Base-by-base conservation (phyloP, 2,329 filamentous ascomycete species). In the Talaromyces sp. region DNA sequence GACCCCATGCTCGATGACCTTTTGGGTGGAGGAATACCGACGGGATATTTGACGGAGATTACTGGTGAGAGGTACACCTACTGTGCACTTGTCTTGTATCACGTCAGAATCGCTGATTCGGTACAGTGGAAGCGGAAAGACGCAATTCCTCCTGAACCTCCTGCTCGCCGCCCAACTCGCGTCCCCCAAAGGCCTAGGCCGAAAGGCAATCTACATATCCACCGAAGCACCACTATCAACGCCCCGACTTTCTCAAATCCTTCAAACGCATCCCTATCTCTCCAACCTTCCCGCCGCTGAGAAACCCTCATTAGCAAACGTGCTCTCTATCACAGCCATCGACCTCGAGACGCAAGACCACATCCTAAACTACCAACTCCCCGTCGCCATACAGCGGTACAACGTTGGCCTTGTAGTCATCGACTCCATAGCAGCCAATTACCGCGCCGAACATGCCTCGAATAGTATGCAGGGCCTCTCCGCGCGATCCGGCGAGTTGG, bases 291-390 rank as follows among this genome's bases (percentile, higher is more conserved):
- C 79, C 1, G 64, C 73, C 7, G 69, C 72, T 22, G 68, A 77
- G 16, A 70, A 79, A 24, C 88, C 93, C 0, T 90, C 90, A 0
- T 83, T 97, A 5, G 88, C 91, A 75, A 83, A 85, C 69, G 88
- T 99, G 68, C 84, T 93, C 71, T 91, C 90, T 75, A 91, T 95
- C 69, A 88, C 89, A 59, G 93, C 92, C 10, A 91, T 92, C 37
- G 93, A 98, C 75, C 87, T 98, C 64, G 95, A 98, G 78, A 89
- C 91, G 0, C 95, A 99, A 78, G 94, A 98, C 66, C 94, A 98
- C 78, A 97, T 99, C 73, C 82, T 98, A 31, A 88, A 88, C 68
- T 98, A 92, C 77, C 95, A 99, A 76, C 88, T 98, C 6, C 95
- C 95, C 1, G 90, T 97, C 19, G 88, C 93, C 33, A 87, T 97